Evolutionary conservation across 805 yeast genomes (phyloP), one percentile per base, ranked within the genome.

Genomic region (Metschnikowia continentalis): DNA sequence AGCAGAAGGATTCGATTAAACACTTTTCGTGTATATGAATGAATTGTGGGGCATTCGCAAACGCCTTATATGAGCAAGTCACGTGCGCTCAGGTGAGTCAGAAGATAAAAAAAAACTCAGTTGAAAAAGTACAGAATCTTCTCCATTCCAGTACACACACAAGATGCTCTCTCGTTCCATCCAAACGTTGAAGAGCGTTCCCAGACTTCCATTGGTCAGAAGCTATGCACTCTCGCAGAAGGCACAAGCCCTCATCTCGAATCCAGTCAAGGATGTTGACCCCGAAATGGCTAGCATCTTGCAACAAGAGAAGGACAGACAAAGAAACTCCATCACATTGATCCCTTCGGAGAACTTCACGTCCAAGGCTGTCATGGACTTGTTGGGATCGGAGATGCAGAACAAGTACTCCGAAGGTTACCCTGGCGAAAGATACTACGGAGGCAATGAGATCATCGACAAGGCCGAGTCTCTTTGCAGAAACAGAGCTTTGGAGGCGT

Each of bases 371-470:
- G 99, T 92, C 32, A 88, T 92, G 82, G 96, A 92, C 68, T 82
- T 90, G 46, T 79, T 92, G 64, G 98, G 98, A 58, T 87, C 97
- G 26, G 96, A 89, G 68, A 90, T 92, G 96, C 91, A 88, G 71
- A 92, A 92, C 81, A 92, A 92, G 77, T 92, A 92, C 75, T 90
- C 97, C 10, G 99, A 92, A 74, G 98, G 98, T 57, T 92, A 92
- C 74, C 99, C 99, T 39, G 96, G 96, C 59, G 96, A 90, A 56
- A 84, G 99, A 70, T 92, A 92, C 77, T 92, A 92, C 69, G 99
- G 99, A 71, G 99, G 99, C 70, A 92, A 92, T 68, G 90, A 92
- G 73, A 86, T 83, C 74, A 92, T 92, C 63, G 99, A 92, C 75
- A 79, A 83, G 75, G 90, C 89, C 64, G 99, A 92, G 77, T 70